Conservation (phyloP, 2,329 filamentous ascomycete species). For the Endoconidiophora laricicola region DNA sequence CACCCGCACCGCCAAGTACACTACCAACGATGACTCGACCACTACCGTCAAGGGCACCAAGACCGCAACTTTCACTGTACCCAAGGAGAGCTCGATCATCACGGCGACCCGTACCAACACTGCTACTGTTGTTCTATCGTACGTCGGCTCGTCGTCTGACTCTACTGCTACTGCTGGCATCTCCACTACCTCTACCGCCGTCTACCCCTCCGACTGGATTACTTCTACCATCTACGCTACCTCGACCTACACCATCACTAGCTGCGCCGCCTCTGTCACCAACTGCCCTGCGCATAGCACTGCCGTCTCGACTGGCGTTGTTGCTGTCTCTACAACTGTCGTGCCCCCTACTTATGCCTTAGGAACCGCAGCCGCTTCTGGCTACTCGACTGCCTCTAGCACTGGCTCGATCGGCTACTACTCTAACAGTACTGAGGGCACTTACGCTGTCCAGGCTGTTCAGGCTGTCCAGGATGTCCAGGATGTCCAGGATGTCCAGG, state of each 20-base stretch:
- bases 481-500: no score
- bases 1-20: no score
- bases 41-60: no score
- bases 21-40: no score
- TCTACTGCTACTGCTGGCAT: background rate
- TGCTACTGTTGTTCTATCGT: background rate
- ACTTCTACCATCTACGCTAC: background rate
- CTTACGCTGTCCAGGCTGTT: no score
- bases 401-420: no score
- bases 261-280: background rate
- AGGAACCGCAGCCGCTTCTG: background rate
- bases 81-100: no score
- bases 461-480: no score
- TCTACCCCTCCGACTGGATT: background rate
- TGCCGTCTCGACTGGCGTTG: background rate
- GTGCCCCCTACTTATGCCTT: background rate
- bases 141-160: background rate
- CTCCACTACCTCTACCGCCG: background rate
- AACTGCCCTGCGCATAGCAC: background rate
- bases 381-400: background rate
- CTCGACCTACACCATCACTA: background rate
- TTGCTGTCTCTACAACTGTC: conserved; percentile 2
- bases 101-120: background rate
- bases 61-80: no score
- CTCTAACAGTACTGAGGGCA: no score